These are phyloP conservation scores for Stipa capillata DNA, from an alignment of 176 grass and related monocot species.

Conservation along the genomic window DNA sequence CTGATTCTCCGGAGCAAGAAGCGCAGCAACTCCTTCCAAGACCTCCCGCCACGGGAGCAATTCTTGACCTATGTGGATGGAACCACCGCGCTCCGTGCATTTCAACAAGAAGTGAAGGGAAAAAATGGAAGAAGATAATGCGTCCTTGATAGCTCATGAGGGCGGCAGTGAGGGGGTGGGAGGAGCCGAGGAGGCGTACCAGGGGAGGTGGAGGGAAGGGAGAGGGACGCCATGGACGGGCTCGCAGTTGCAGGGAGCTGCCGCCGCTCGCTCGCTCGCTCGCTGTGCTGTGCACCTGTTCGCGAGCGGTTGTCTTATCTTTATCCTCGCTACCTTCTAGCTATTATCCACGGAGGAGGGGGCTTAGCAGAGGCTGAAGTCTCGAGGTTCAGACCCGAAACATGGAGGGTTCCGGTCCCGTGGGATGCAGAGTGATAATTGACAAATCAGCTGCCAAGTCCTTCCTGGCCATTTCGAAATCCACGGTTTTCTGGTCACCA, in stretches of 20 bases:
- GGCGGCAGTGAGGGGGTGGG: not conserved
- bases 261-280: constrained; percentile 18
- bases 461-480: too few relatives aligned
- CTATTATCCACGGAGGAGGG: constrained; percentile 6
- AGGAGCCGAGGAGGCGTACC: constrained; percentile 28
- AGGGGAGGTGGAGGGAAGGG: constrained; percentile 41
- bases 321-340: too few relatives aligned
- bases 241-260: constrained; percentile 14
- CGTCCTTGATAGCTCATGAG: too few relatives aligned
- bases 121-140: not conserved
- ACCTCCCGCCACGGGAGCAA: not conserved
- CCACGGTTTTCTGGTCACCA: too few relatives aligned
- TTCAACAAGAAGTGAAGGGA: not conserved
- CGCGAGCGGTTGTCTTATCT: constrained; percentile 24
- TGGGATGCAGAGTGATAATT: too few relatives aligned
- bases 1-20: not conserved
- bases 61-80: not conserved
- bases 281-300: not conserved
- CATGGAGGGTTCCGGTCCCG: not conserved
- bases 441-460: too few relatives aligned
- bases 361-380: too few relatives aligned
- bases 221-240: constrained; percentile 47
- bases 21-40: not conserved
- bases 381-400: not conserved
- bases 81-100: not conserved